Evolutionary conservation across 805 yeast genomes (phyloP), one percentile per base, ranked within the genome.

Genomic region (Ascoidea asiatica): DNA sequence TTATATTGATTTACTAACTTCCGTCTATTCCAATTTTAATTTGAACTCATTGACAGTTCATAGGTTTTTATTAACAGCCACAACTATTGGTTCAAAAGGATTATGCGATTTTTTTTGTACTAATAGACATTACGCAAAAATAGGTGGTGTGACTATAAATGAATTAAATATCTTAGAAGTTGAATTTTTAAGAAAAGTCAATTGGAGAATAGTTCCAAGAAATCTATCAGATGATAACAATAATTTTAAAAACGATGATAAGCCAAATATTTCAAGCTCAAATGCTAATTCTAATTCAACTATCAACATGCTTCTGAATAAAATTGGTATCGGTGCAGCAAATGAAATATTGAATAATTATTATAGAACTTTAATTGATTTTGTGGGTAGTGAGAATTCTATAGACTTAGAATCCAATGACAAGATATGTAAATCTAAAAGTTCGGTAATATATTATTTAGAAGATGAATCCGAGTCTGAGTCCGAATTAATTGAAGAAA

Each of bases 51-150:
- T 92, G 59, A 90, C 98, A 0, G 96, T 90, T 4, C 98, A 90
- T 59, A 72, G 98, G 46, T 92, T 88, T 55, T 62, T 90, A 44
- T 68, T 90, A 38, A 89, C 95, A 0, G 92, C 95, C 1, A 88
- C 95, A 0, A 84, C 94, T 48, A 77, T 90, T 2, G 95, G 92
- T 0, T 80, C 90, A 50, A 90, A 90, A 59, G 90, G 95, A 1
- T 69, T 88, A 51, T 88, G 95, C 61, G 98, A 90, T 63, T 81
- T 89, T 21, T 90, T 92, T 61, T 89, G 92, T 62, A 87, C 96
- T 15, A 90, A 89, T 61, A 73, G 81, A 40, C 96, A 92, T 60
- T 90, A 92, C 56, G 95, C 97, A 11, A 84, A 83, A 58, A 97
- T 92, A 18, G 98, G 98, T 3, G 97, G 98, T 48, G 82, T 88